Conservation (phyloP, 1,284 basidiomycete genomes). For the Sanghuangporus baumii region DNA sequence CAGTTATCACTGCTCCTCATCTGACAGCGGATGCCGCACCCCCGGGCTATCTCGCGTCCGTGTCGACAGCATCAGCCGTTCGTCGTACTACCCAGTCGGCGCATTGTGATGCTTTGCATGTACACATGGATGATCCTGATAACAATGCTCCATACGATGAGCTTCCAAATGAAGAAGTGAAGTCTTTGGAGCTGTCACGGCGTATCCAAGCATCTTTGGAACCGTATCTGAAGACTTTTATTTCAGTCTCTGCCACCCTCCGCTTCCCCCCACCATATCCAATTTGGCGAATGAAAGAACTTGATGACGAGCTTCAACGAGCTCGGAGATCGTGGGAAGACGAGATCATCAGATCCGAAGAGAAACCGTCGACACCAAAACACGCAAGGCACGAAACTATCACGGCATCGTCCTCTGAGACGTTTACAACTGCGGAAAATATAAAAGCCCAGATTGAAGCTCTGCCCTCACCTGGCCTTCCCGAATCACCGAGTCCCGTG, state of each 20-base stretch:
- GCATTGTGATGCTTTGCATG: background rate
- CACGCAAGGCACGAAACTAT: conserved; percentile 42
- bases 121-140: background rate
- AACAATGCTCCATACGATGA: conserved; percentile 39
- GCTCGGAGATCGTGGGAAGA: conserved; percentile 78
- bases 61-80: background rate
- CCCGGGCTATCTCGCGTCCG: conserved; percentile 7
- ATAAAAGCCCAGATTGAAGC: conserved; percentile 69
- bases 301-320: conserved; percentile 68
- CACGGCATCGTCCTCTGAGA: conserved; percentile 25
- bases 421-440: conserved; percentile 34
- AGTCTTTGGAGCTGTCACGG: conserved; percentile 59
- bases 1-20: conserved; percentile 74
- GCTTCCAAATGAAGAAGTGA: conserved; percentile 62
- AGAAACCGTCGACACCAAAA: conserved; percentile 40
- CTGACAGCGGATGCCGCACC: conserved; percentile 64
- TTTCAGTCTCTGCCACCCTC: conserved; percentile 87
- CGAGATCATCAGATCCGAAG: conserved; percentile 74
- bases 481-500: conserved; percentile 30
- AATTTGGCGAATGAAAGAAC: conserved; percentile 78
- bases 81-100: background rate
- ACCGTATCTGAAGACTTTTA: conserved; percentile 79
- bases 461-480: conserved; percentile 45
- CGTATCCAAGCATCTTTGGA: conserved; percentile 75
- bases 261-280: conserved; percentile 88